These are phyloP conservation scores for Ascochyta koolunga DNA, from an alignment of 2,329 filamentous ascomycete genomes.

Conservation along the genomic window DNA sequence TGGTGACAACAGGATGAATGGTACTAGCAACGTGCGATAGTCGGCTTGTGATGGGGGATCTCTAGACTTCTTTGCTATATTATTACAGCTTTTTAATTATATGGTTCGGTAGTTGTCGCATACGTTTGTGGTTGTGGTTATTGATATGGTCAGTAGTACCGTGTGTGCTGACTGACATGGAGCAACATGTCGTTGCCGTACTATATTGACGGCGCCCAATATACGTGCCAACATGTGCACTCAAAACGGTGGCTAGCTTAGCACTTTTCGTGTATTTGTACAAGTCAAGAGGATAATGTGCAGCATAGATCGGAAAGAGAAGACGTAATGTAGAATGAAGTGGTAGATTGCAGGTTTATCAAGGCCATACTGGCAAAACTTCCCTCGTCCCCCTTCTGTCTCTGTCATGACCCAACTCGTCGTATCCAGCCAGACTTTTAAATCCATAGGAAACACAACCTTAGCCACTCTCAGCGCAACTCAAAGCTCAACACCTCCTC, in stretches of 20 bases:
- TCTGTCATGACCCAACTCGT: too few relatives aligned
- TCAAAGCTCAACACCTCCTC: conserved; percentile 24
- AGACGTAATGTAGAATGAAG: not conserved
- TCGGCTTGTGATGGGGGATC: not conserved
- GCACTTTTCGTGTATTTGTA: not conserved
- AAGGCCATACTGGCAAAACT: not conserved
- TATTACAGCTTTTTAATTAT: conserved; percentile 14
- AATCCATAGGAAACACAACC: too few relatives aligned
- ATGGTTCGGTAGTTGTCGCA: not conserved
- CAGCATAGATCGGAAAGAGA: too few relatives aligned
- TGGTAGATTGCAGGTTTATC: not conserved
- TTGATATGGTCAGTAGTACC: not conserved
- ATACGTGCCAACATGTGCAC: too few relatives aligned
- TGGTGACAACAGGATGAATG: conserved; percentile 14
- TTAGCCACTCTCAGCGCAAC: conserved; percentile 4
- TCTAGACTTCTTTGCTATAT: conserved; percentile 7
- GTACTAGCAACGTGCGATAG: conserved; percentile 7
- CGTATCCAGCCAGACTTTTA: too few relatives aligned
- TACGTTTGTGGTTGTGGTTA: not conserved
- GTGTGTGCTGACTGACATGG: not conserved
- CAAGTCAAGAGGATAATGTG: not conserved
- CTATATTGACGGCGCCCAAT: not conserved
- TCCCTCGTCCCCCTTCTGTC: not conserved
- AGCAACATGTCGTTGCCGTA: not conserved
- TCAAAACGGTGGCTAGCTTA: too few relatives aligned